A percentile compares a stretch with the other conserved stretches of the same genome.
Conservation (phyloP, 768 basidiomycete species). For the Gymnopilus junonius region DNA sequence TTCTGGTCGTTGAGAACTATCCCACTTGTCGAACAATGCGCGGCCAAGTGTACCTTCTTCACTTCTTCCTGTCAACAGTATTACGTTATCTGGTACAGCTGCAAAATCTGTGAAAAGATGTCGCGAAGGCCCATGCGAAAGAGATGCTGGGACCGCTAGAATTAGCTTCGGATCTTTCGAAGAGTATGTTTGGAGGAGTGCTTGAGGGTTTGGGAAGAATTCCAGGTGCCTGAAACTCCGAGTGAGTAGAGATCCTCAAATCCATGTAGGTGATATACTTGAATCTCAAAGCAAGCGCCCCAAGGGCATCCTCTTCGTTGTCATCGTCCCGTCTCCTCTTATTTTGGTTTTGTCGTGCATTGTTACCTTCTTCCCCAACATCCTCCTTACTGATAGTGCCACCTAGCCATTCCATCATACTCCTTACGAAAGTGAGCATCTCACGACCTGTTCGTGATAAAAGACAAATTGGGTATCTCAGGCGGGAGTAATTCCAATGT, state of each 20-base stretch:
- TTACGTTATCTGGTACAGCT: constrained; percentile 78
- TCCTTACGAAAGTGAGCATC: constrained; percentile 91
- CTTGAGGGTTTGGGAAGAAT: constrained; percentile 84
- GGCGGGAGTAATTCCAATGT: constrained; percentile 91
- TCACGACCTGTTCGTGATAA: constrained; percentile 89
- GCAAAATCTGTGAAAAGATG: constrained; percentile 88
- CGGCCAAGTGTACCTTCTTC: constrained; percentile 83
- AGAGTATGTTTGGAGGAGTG: constrained; percentile 80
- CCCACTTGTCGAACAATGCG: constrained; percentile 86
- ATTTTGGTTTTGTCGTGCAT: constrained; percentile 54
- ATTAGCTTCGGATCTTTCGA: constrained; percentile 92
- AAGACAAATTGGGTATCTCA: constrained; percentile 91
- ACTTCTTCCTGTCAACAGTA: constrained; percentile 80
- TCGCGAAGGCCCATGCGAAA: constrained; percentile 92
- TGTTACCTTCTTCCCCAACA: constrained; percentile 76
- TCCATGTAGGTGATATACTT: constrained; percentile 52
- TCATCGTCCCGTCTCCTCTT: constrained; percentile 68
- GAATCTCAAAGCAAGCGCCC: constrained; percentile 88
- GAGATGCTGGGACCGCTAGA: constrained; percentile 88
- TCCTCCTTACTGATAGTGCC: constrained; percentile 94
- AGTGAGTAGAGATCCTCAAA: not conserved
- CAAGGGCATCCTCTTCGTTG: constrained; percentile 81
- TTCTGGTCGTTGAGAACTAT: constrained; percentile 74
- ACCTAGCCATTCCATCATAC: constrained; percentile 99
- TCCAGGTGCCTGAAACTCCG: constrained; percentile 75